phyloP scores from a whole-genome alignment of 495 filamentous ascomycete genomes.

The Xylaria cubensis region DNA sequence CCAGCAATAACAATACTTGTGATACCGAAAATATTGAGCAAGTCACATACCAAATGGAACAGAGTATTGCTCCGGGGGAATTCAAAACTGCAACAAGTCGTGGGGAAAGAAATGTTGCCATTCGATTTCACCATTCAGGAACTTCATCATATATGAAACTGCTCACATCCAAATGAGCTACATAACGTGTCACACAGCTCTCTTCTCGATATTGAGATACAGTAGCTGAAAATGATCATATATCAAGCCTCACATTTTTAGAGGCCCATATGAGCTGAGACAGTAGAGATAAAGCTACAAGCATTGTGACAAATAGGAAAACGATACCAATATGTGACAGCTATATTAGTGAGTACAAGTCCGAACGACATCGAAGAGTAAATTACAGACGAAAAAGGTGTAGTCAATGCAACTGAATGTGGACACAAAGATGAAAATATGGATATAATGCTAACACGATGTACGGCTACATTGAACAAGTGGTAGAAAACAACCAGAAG shows the following conservation, averaged over 20 bases:
- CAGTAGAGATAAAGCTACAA: too few relatives aligned
- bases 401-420: not conserved
- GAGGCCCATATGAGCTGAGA: too few relatives aligned
- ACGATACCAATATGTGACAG: too few relatives aligned
- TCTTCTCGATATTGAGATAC: not conserved
- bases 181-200: not conserved
- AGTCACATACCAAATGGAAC: too few relatives aligned
- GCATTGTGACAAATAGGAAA: too few relatives aligned
- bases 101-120: too few relatives aligned
- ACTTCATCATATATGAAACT: not conserved
- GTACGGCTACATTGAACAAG: not conserved
- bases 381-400: not conserved
- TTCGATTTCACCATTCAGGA: not conserved
- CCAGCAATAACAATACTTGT: too few relatives aligned
- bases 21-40: too few relatives aligned
- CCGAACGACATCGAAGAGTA: not conserved
- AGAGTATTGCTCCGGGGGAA: too few relatives aligned
- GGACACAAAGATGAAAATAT: not conserved
- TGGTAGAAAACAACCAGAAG: not conserved
- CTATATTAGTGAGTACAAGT: too few relatives aligned
- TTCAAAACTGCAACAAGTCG: not conserved
- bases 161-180: not conserved
- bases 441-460: not conserved
- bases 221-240: not conserved
- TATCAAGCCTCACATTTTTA: constrained; percentile 1